Evolutionary conservation across 108 stramenopile species (phyloP).

Genomic region (Nitzschia inconspicua): DNA sequence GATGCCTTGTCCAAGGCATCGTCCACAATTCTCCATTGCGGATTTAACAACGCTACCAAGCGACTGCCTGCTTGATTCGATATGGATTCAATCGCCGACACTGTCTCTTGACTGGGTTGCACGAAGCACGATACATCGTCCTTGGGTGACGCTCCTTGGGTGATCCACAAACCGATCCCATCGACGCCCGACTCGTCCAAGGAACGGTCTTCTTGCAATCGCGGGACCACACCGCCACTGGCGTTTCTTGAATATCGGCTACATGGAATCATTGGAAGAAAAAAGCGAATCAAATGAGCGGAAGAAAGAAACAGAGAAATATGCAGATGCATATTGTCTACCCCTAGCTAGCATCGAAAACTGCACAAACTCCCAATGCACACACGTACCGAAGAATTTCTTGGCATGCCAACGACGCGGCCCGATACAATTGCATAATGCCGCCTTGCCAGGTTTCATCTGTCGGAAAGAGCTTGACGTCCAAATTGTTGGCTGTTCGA

Average conservation of each 20-base stretch:
- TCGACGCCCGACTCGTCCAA: constrained; percentile 88
- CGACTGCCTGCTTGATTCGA: constrained; percentile 30
- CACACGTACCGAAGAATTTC: constrained; percentile 52
- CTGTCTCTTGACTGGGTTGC: constrained; percentile 77
- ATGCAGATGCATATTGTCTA: neutral
- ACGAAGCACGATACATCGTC: constrained; percentile 72
- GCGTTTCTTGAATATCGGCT: constrained; percentile 25
- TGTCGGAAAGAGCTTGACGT: constrained; percentile 61
- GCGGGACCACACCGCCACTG: constrained; percentile 58
- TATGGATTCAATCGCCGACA: constrained; percentile 57
- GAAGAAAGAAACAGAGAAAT: neutral
- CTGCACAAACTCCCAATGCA: too few relatives aligned
- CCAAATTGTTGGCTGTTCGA: constrained; percentile 8
- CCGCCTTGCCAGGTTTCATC: constrained; percentile 94
- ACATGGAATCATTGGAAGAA: neutral
- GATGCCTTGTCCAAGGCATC: constrained; percentile 82
- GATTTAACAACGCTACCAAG: constrained; percentile 67
- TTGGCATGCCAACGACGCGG: constrained; percentile 56
- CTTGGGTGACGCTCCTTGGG: constrained; percentile 46
- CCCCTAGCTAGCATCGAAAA: too few relatives aligned
- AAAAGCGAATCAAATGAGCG: too few relatives aligned
- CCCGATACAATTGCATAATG: constrained; percentile 84
- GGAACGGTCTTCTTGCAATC: constrained; percentile 73
- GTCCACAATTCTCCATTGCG: constrained; percentile 86
- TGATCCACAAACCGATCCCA: constrained; percentile 76